Evolutionary conservation across 345 rosid genomes (phyloP).

Genomic region (Salix purpurea): DNA sequence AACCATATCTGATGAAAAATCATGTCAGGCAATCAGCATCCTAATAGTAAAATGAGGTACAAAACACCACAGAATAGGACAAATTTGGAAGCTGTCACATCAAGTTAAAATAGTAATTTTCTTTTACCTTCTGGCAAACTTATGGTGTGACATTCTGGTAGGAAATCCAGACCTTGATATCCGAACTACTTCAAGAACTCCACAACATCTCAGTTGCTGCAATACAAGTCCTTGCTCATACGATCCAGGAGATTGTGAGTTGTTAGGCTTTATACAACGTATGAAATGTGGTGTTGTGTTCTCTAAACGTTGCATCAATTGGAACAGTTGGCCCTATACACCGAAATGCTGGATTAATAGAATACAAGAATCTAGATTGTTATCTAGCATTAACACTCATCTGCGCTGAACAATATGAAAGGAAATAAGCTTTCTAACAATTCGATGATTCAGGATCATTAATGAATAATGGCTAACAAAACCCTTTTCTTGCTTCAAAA

Average conservation of each 20-base stretch:
- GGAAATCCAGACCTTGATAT: constrained; percentile 97
- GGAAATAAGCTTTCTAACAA: neutral
- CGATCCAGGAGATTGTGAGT: constrained; percentile 76
- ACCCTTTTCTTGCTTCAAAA: neutral
- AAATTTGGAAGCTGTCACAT: neutral
- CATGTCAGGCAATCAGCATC: constrained; percentile 2
- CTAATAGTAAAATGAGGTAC: neutral
- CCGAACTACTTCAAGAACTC: constrained; percentile 96
- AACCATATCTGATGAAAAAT: constrained; percentile 70
- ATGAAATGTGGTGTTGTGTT: constrained; percentile 95
- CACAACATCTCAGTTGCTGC: constrained; percentile 97
- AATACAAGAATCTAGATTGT: neutral
- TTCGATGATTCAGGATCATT: neutral
- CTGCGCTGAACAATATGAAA: neutral
- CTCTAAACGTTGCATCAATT: constrained; percentile 90
- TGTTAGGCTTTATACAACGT: constrained; percentile 97
- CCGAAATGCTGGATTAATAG: neutral
- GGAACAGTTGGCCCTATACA: constrained; percentile 86
- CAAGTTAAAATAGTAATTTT: neutral
- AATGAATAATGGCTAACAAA: neutral
- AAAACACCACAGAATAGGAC: neutral
- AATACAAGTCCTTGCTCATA: constrained; percentile 87
- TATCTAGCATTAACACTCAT: neutral
- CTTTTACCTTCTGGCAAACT: constrained; percentile 82
- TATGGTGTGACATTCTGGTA: constrained; percentile 93